Base-by-base conservation (phyloP, 352 stramenopile species). In the Phytophthora cryptogea region DNA sequence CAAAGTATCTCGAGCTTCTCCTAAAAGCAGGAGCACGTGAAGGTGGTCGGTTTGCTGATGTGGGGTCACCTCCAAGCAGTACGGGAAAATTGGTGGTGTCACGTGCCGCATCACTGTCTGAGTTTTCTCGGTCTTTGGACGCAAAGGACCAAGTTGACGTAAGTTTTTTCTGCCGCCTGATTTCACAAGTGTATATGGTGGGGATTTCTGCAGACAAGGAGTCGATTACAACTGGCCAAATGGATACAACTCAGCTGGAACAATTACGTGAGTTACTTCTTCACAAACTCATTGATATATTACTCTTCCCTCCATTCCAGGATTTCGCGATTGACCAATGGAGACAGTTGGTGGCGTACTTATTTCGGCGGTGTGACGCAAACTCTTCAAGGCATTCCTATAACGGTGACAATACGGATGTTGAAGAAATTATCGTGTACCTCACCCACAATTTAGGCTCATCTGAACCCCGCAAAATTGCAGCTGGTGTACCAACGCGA, bases 131-230 rank as follows among this genome's bases (percentile, higher is more conserved):
- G 36, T 70, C 54, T 31, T 51, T 71, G 14, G 59, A 72, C 42
- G 13, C 54, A 14, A 73, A 72, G 10, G 49, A 68, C 16, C 69
- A 72, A 42, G 70, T 83, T n/a, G 78, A 92, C 28, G 78, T 89
- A 2, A 69, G 54, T 16, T 91, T 92, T 62, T 92, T 92, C 40
- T 95, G 86, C 63, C 86, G 83, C 31, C 55, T 93, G 31, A 74
- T 91, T 30, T 73, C 86, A 9, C 78, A 93, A 61, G 67, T 90
- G 1, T 93, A 93, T 31, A 62, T 70, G 2, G 51, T 60, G 47
- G 59, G 63, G 4, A 50, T 59, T 27, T 57, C 66, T 7, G 52
- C 53, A 2, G 68, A 73, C 17, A 70, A 70, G 23, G 66, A 69
- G 5, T 30, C 45, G 26, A 41, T 57, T 23, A 67, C 45, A 3